Evolutionary conservation across 768 basidiomycete species (phyloP).

Genomic region (Paxillus rubicundulus): DNA sequence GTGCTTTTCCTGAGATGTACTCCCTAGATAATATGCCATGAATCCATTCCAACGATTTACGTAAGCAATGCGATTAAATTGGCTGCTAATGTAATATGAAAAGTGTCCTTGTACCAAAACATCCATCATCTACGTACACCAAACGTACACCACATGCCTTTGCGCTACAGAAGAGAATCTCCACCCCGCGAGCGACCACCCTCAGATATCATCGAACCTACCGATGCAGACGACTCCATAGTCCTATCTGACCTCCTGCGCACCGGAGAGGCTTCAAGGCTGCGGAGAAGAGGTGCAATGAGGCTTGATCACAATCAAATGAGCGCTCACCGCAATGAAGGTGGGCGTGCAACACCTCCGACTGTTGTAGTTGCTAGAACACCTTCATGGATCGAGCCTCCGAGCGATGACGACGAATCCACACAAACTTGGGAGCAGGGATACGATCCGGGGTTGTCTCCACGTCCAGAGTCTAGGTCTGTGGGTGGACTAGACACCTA

Average conservation of each 20-base stretch:
- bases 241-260: conserved; percentile 73
- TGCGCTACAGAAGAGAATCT: conserved; percentile 27
- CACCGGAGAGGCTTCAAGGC: conserved; percentile 68
- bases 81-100: too few species aligned
- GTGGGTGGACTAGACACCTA: conserved; percentile 19
- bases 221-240: conserved; percentile 64
- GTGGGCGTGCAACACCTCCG: conserved; percentile 22
- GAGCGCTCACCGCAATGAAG: conserved; percentile 28
- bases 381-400: conserved; percentile 35
- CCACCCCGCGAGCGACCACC: conserved; percentile 4
- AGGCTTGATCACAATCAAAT: conserved; percentile 48
- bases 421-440: conserved; percentile 34
- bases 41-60: too few species aligned
- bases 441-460: conserved; percentile 26
- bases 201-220: conserved; percentile 28
- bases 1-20: conserved; percentile 43
- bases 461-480: conserved; percentile 22
- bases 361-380: conserved; percentile 28
- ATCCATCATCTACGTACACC: conserved; percentile 17
- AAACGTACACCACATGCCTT: conserved; percentile 23
- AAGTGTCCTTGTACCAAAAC: conserved; percentile 12
- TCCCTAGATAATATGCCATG: neutral
- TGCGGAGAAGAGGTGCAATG: conserved; percentile 73
- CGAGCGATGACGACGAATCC: conserved; percentile 33
- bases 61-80: too few species aligned